phyloP scores from a whole-genome alignment of 768 basidiomycete species.

The Kwoniella mangroviensis region DNA sequence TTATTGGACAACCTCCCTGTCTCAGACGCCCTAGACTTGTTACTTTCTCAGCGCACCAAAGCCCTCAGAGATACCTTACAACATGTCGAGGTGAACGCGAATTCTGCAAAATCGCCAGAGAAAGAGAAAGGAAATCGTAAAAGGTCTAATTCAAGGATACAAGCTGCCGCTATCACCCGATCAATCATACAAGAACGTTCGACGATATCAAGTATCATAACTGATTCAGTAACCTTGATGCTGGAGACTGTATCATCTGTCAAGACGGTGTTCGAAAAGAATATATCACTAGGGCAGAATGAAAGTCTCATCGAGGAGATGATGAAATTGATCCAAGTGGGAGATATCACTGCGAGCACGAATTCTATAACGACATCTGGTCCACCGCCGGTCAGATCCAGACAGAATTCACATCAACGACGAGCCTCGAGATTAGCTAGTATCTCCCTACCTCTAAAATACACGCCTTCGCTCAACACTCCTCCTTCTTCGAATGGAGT shows the following conservation, averaged over 20 bases:
- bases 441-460: slow-evolving; percentile 48
- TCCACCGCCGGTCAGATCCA: slow-evolving; percentile 1
- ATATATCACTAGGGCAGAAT: background rate
- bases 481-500: background rate
- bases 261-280: slow-evolving; percentile 33
- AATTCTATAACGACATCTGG: background rate
- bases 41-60: slow-evolving; percentile 66
- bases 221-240: slow-evolving; percentile 36
- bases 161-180: slow-evolving; percentile 23
- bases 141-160: slow-evolving; percentile 30
- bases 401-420: slow-evolving; percentile 38
- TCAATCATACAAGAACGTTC: slow-evolving; percentile 29
- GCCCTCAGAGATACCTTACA: slow-evolving; percentile 47
- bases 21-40: slow-evolving; percentile 70
- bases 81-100: slow-evolving; percentile 14
- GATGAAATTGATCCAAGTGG: slow-evolving; percentile 45
- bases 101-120: slow-evolving; percentile 7
- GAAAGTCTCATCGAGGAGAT: slow-evolving; percentile 49
- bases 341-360: slow-evolving; percentile 25
- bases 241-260: slow-evolving; percentile 36
- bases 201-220: slow-evolving; percentile 29
- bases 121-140: slow-evolving; percentile 8
- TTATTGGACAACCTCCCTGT: slow-evolving; percentile 86
- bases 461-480: slow-evolving; percentile 9
- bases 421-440: slow-evolving; percentile 59